Evolutionary conservation across 1,139 yeast genomes (phyloP), one percentile per base, ranked within the genome.

Genomic region (Geotrichum bryndzae): DNA sequence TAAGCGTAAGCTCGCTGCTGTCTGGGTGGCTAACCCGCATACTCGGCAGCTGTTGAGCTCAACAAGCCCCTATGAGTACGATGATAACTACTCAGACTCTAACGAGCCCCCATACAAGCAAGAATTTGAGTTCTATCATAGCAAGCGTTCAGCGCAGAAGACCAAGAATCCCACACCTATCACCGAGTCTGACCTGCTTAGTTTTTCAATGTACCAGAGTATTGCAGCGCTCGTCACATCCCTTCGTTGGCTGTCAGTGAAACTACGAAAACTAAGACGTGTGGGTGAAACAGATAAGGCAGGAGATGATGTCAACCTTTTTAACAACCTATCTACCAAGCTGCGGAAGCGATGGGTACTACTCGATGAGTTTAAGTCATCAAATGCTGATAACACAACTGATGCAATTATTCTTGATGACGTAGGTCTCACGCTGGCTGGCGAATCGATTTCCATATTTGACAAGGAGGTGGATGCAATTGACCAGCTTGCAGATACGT

Each of bases 401-500:
- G 60, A 65, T 57, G 52, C 63, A 27, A 25, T 29, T 27, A 25
- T 27, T 22, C 11, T 54, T 64, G 56, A 67, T 62, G 51, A 61
- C 63, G 35, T 62, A 35, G 62, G 58, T 22, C 50, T 64, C 23
- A 59, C 61, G 10, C 38, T 63, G 11, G 74, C 77, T 50, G 80
- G 80, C 0, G 79, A 76, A 18, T 77, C 81, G 22, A 69, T 80
- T 8, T 68, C 68, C 0, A 77, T 77, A 56, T 90, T 86, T 69
- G 83, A 84, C 64, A 73, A 73, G 2, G 74, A 82, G 1, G 73
- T 86, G 0, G 64, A 70, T 1, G 77, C 75, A 0, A 81, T 88
- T 65, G 79, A 79, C 61, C 66, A 69, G 2, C 77, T 87, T 51
- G 78, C 82, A 27, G 77, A 78, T 54, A 77, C 78, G 35, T 76